These are phyloP conservation scores for Coemansia erecta DNA, from an alignment of 192 early-diverging fungal species.

Conservation along the genomic window DNA sequence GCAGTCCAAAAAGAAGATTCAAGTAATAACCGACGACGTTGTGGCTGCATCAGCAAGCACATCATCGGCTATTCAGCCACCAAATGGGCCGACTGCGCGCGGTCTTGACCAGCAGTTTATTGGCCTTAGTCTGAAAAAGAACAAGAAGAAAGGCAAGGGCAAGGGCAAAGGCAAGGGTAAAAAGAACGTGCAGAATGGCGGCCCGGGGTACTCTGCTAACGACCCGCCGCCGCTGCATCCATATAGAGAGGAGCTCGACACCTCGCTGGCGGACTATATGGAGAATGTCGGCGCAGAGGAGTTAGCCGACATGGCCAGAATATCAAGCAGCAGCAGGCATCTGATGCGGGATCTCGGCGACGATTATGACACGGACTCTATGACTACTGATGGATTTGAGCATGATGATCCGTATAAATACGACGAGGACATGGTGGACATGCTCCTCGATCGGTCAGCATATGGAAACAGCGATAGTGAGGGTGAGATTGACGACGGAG, in stretches of 20 bases:
- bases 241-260: conserved; percentile 6
- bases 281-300: conserved; percentile 29
- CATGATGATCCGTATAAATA: conserved; percentile 28
- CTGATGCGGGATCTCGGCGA: conserved; percentile 29
- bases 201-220: not conserved
- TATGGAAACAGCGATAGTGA: conserved; percentile 5
- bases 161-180: conserved; percentile 7
- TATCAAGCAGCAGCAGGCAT: conserved; percentile 2
- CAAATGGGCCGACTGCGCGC: not conserved
- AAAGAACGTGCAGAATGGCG: too few relatives aligned
- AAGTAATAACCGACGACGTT: conserved; percentile 25
- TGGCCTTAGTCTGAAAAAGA: conserved; percentile 17
- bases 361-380: conserved; percentile 3
- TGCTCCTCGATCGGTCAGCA: conserved; percentile 9
- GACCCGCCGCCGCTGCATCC: not conserved
- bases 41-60: conserved; percentile 5
- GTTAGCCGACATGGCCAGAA: conserved; percentile 10
- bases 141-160: conserved; percentile 1
- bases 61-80: not conserved
- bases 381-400: conserved; percentile 9
- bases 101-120: conserved; percentile 34
- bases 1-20: not conserved
- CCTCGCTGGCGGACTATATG: conserved; percentile 29
- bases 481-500: conserved; percentile 20
- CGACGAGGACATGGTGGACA: conserved; percentile 17